A percentile compares a stretch with the other conserved stretches of the same genome.
Evolutionary conservation across 2,329 filamentous ascomycete genomes (phyloP).

Genomic region (Aspergillus japonicus): DNA sequence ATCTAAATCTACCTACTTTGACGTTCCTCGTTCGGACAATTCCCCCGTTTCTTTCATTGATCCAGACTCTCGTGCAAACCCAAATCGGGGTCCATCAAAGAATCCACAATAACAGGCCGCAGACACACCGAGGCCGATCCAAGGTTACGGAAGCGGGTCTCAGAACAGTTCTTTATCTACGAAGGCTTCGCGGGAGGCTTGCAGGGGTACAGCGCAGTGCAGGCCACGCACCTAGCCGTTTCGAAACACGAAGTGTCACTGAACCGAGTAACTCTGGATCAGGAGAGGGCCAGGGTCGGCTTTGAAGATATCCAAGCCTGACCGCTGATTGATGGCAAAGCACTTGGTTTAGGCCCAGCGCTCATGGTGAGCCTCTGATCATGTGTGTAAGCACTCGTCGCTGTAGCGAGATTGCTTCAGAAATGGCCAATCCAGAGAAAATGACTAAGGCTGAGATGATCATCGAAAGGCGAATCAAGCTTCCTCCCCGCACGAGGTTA

Average conservation of each 20-base stretch:
- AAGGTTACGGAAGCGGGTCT: not conserved
- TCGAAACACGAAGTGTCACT: constrained; percentile 10
- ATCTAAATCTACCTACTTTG: not conserved
- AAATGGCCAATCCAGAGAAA: too few species aligned
- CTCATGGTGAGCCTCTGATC: not conserved
- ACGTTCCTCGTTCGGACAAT: not conserved
- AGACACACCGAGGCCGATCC: not conserved
- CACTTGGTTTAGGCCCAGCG: not conserved
- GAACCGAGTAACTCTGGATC: constrained; percentile 10
- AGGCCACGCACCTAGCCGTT: constrained; percentile 5
- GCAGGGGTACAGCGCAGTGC: not conserved
- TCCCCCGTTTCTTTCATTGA: not conserved
- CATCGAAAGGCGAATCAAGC: not conserved
- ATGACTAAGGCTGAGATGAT: too few species aligned
- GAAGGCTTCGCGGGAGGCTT: not conserved
- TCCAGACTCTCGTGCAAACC: not conserved
- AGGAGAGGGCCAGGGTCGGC: not conserved
- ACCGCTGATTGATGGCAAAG: not conserved
- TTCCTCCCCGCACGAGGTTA: not conserved
- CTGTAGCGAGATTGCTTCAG: not conserved
- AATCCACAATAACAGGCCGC: not conserved
- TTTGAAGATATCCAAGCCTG: not conserved
- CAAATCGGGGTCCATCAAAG: not conserved
- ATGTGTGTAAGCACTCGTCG: not conserved
- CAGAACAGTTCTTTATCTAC: not conserved